Evolutionary conservation across 768 basidiomycete genomes (phyloP).

Genomic region (Nidularia pulvinata): DNA sequence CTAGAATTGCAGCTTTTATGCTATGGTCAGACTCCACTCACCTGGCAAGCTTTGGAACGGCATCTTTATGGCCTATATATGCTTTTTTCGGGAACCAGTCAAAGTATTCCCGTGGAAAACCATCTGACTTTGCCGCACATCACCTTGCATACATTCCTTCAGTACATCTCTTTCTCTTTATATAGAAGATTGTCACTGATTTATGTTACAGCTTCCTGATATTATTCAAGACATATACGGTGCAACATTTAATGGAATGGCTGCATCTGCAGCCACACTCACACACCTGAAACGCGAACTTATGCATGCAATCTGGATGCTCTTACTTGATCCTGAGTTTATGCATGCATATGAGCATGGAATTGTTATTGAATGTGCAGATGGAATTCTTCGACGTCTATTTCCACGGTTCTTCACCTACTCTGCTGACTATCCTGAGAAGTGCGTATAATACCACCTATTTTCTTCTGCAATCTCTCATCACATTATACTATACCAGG

Average conservation of each 20-base stretch:
- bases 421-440: conserved; percentile 39
- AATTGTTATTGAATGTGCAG: conserved; percentile 21
- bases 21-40: conserved; percentile 29
- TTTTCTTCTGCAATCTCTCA: not conserved
- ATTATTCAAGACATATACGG: conserved; percentile 7
- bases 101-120: conserved; percentile 28
- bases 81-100: conserved; percentile 30
- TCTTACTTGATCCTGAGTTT: conserved; percentile 30
- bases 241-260: not conserved
- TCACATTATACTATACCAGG: not conserved
- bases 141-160: conserved; percentile 36
- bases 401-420: conserved; percentile 31
- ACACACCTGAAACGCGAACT: conserved; percentile 14
- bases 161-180: not conserved
- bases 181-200: conserved; percentile 11
- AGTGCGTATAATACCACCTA: conserved; percentile 18
- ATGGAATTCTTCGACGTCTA: conserved; percentile 23
- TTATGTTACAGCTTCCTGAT: conserved; percentile 10
- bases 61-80: conserved; percentile 29
- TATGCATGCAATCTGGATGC: conserved; percentile 19
- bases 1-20: conserved; percentile 18
- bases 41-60: conserved; percentile 26
- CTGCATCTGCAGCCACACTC: not conserved
- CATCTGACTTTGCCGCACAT: conserved; percentile 22
- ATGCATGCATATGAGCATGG: conserved; percentile 26